Base-by-base conservation (phyloP, 2,329 filamentous ascomycete genomes). In the Diplodia scrobiculata region DNA sequence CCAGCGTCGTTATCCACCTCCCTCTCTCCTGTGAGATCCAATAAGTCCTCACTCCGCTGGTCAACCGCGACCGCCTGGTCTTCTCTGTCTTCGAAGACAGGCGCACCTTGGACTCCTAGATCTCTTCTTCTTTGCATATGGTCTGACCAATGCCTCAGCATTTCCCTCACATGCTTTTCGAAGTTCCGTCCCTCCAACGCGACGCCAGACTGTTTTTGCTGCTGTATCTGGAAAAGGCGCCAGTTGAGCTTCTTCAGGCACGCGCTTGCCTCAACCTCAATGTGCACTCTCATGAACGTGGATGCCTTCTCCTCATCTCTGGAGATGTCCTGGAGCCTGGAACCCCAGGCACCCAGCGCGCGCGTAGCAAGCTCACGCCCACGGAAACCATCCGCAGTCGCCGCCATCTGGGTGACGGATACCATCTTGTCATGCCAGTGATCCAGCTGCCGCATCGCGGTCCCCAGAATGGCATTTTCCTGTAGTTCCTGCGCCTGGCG, bases 201-300 rank as follows among this genome's bases (percentile, higher is more conserved):
- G 41, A 82, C 77, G 0, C 84, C 84, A 48, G 80, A 85, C 66
- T 86, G 81, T 10, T 79, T 73, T 27, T 80, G 80, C 62, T 81
- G 81, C 27, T 79, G 78, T 4, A 84, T 75, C 48, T 85, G 84
- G 75, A 87, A 87, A 1, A 84, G 76, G 7, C 81, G 81, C 75
- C 86, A 83, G 63, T 84, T 85, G n/a, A 87, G 75, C 70, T 82
- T 84, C 71, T 84, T 84, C 66, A 87, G 75, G 27, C 79, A 79
- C 14, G 75, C 76, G 11, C 79, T 78, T 14, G 84, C 81, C 3
- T 80, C 74, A 27, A 79, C 75, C 13, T 83, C 79, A 4, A 81
- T 75, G 50, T 80, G 81, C 66, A 83, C 77, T 29, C 81, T 79
- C 60, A 79, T 73, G 41, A 85, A 77, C 1, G 76, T 73, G 2